phyloP scores from a whole-genome alignment of 2,329 filamentous ascomycete genomes.

The Emmonsiellopsis sp. region DNA sequence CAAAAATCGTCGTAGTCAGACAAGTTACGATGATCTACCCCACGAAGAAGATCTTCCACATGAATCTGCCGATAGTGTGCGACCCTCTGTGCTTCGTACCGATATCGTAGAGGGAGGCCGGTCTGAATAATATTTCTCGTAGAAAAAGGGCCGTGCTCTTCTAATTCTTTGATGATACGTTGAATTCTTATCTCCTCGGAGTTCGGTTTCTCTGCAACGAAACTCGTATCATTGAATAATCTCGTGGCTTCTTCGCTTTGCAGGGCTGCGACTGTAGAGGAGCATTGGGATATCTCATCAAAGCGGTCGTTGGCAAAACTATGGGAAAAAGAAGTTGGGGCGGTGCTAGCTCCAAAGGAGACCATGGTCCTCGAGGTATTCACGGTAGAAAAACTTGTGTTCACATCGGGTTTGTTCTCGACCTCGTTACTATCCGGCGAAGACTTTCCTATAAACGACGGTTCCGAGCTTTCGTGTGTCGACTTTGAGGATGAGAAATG shows the following conservation, averaged over 20 bases:
- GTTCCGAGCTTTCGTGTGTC: neutral
- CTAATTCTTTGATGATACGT: slow-evolving; percentile 20
- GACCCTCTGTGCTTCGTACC: slow-evolving; percentile 32
- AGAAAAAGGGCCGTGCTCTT: slow-evolving; percentile 29
- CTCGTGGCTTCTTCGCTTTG: neutral
- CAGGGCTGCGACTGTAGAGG: neutral
- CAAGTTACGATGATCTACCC: slow-evolving; percentile 1
- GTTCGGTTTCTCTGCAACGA: neutral
- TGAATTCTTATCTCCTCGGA: slow-evolving; percentile 10
- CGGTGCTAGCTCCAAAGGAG: slow-evolving; percentile 6
- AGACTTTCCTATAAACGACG: neutral
- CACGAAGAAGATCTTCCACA: slow-evolving; percentile 21
- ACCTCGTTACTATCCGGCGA: neutral
- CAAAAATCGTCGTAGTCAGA: slow-evolving; percentile 23
- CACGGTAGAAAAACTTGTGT: slow-evolving; percentile 6
- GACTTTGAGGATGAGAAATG: slow-evolving; percentile 2
- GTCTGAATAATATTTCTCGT: slow-evolving; percentile 16
- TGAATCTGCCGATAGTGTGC: slow-evolving; percentile 21
- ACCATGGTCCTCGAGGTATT: neutral
- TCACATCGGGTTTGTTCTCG: neutral
- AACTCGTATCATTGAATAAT: neutral
- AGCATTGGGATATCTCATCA: slow-evolving; percentile 2
- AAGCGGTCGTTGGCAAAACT: neutral
- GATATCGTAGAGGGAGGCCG: slow-evolving; percentile 24
- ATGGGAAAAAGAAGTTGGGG: slow-evolving; percentile 7